A percentile compares a stretch with the other conserved stretches of the same genome.
Evolutionary conservation across 495 filamentous ascomycete species (phyloP).

Genomic region (Parathielavia hyrcaniae): DNA sequence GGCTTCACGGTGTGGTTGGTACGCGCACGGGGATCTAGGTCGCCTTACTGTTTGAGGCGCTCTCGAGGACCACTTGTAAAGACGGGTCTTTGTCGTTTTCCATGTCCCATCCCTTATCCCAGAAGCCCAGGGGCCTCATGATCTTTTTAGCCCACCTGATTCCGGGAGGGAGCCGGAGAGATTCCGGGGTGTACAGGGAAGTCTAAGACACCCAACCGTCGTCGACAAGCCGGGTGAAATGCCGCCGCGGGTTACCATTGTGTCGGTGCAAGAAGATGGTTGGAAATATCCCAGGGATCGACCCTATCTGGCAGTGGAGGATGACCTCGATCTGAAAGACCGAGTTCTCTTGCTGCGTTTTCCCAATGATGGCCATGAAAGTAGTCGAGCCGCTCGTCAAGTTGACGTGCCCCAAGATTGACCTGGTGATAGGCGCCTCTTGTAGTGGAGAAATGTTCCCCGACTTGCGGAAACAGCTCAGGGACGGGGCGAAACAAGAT

Average conservation of each 20-base stretch:
- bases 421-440: neutral
- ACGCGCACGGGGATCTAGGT: no score
- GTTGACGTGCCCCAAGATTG: neutral
- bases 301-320: constrained; percentile 1
- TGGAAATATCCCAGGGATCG: neutral
- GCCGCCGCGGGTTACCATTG: neutral
- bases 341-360: neutral
- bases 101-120: no score
- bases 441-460: neutral
- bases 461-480: neutral
- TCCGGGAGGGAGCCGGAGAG: neutral
- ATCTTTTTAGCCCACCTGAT: neutral
- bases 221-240: neutral
- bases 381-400: neutral
- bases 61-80: no score
- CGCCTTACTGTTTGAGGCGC: no score
- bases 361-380: neutral
- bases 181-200: neutral
- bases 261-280: neutral
- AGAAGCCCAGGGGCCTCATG: no score
- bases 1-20: no score
- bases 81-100: no score
- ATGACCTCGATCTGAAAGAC: neutral
- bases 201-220: neutral
- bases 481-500: neutral